Conservation (phyloP, 306 rosid species). For the Cyamopsis tetragonoloba region DNA sequence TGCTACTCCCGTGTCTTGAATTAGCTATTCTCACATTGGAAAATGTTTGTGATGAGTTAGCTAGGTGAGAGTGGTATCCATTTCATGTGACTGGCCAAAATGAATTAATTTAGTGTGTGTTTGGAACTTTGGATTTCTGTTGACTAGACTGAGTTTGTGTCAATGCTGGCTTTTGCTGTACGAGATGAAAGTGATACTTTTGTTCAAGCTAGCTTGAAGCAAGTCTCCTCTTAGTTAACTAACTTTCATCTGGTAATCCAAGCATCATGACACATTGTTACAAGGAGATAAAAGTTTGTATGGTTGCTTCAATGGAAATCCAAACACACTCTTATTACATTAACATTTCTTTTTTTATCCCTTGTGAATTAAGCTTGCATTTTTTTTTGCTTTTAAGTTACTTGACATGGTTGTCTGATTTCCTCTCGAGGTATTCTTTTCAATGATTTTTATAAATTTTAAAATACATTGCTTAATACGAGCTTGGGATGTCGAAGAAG, state of each 20-base stretch:
- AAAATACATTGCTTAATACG: not conserved
- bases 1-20: not conserved
- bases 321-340: too few species aligned
- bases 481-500: not conserved
- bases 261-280: too few species aligned
- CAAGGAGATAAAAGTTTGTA: too few species aligned
- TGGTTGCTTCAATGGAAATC: too few species aligned
- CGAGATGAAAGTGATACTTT: too few species aligned
- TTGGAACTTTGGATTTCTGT: not conserved
- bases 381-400: not conserved
- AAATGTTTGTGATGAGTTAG: not conserved
- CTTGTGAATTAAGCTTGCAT: not conserved
- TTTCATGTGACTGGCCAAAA: not conserved
- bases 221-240: too few species aligned
- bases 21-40: not conserved
- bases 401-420: not conserved
- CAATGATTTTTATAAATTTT: constrained; percentile 5
- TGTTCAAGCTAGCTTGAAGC: too few species aligned
- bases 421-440: not conserved
- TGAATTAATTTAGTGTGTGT: constrained; percentile 2
- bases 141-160: too few species aligned
- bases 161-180: too few species aligned
- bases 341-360: too few species aligned
- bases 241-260: too few species aligned
- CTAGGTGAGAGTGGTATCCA: not conserved